Conservation (phyloP, 192 early-diverging fungal genomes). For the Gigaspora rosea region DNA sequence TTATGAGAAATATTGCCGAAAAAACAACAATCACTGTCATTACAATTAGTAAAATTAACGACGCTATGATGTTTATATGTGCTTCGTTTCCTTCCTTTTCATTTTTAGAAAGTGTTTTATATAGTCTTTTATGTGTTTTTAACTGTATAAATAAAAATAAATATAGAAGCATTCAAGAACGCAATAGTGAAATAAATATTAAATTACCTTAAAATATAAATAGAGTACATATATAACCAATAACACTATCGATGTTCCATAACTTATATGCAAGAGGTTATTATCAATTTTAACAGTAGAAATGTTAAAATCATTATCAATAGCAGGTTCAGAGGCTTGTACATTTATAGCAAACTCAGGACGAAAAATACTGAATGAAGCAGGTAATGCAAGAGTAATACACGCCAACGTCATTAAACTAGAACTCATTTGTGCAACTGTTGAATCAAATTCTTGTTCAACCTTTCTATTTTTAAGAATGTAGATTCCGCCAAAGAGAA, state of each 20-base stretch:
- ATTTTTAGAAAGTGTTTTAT: constrained; percentile 27
- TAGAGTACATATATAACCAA: too few species aligned
- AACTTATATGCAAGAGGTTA: neutral
- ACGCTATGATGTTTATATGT: constrained; percentile 57
- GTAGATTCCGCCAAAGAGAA: too few species aligned
- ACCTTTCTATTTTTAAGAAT: too few species aligned
- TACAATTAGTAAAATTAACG: constrained; percentile 56
- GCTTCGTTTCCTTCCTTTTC: constrained; percentile 59
- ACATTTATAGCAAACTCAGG: too few species aligned
- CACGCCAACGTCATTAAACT: constrained; percentile 65
- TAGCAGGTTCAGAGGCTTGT: too few species aligned
- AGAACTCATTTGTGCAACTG: constrained; percentile 69
- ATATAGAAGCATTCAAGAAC: too few species aligned
- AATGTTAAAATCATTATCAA: neutral
- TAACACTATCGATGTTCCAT: too few species aligned
- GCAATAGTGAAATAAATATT: too few species aligned
- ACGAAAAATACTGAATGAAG: constrained; percentile 61
- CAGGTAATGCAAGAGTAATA: constrained; percentile 68
- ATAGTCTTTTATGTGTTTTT: too few species aligned
- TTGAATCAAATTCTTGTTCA: constrained; percentile 62
- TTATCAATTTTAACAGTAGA: neutral
- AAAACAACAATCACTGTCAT: constrained; percentile 73
- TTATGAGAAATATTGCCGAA: constrained; percentile 81
- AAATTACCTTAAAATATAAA: too few species aligned
- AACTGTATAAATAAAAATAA: too few species aligned